These are phyloP conservation scores for Phaseolus coccineus DNA, from an alignment of 331 rosid species.

Conservation along the genomic window DNA sequence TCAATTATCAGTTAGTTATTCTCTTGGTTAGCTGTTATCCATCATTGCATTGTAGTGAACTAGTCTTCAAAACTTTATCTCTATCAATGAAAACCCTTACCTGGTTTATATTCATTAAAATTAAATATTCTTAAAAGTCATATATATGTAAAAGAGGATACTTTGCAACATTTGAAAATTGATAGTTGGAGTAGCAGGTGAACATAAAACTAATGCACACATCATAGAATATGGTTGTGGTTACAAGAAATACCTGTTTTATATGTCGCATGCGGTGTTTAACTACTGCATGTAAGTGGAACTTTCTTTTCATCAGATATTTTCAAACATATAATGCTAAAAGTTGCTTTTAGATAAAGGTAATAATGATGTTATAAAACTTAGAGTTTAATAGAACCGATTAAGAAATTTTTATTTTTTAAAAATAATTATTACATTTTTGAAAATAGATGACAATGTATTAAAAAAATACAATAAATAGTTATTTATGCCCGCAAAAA, in stretches of 20 bases:
- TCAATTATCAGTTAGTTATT: background rate
- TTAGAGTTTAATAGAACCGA: no score
- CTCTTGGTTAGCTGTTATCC: slow-evolving; percentile 39
- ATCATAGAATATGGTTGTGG: background rate
- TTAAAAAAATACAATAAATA: no score
- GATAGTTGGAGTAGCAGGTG: background rate
- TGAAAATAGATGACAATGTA: no score
- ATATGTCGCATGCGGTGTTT: background rate
- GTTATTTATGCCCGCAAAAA: no score
- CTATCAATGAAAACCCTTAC: background rate
- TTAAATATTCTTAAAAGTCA: background rate
- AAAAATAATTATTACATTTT: no score
- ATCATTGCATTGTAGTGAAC: slow-evolving; percentile 14
- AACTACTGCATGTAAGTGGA: background rate
- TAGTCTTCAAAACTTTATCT: slow-evolving; percentile 9
- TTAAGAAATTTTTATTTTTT: no score
- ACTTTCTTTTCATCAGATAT: background rate
- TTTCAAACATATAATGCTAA: background rate
- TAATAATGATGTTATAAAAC: no score
- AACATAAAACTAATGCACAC: slow-evolving; percentile 20
- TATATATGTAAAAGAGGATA: no score
- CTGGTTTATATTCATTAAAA: background rate
- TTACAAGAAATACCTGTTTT: background rate
- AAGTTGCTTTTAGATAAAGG: background rate
- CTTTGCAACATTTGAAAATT: no score